Base-by-base conservation (phyloP, 108 stramenopile species). In the Cyclotella sp. region DNA sequence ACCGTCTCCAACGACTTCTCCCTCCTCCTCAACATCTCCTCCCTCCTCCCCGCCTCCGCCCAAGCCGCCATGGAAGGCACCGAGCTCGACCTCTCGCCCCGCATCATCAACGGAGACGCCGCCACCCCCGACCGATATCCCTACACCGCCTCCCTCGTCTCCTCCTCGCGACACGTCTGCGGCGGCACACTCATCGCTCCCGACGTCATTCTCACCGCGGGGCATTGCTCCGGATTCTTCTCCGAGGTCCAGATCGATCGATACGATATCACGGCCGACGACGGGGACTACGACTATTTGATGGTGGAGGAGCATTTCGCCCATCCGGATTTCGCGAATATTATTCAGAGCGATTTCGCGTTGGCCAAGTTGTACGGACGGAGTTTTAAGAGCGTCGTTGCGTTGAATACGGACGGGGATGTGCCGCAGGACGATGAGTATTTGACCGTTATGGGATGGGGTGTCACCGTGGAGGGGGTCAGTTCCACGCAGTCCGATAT, bases 131-230 rank as follows among this genome's bases (percentile, higher is more conserved):
- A 27, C 0, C 73, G 78, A 14, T 83, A 73, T 54, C 87, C 87
- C 49, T 87, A 82, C 71, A 68, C 81, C 54, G 81, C 74, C 22
- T 72, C 67, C 52, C 68, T 76, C 34, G 45, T 73, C 30, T 29
- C 21, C 16, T 8, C 22, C 49, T 15, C 14, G 12, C 40, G 42
- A 6, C 74, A 71, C 47, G 65, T 75, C 14, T 85, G 84, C 68
- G 87, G 87, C 0, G 87, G 87, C 15, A 68, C 76, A 3, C 43
- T 87, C 24, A 80, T 87, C 44, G 87, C 87, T 0, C 87, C 87
- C 0, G 82, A 87, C 57, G 59, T 87, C n/a, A 66, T 87, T 7
- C 71, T 85, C 28, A 85, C 87, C n/a, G 87, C 87, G 3, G 87
- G 87, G 6, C 86, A 87, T 44, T 78, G 79, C 66, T 22, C 60